A percentile compares a stretch with the other conserved stretches of the same genome.
phyloP scores from a whole-genome alignment of 495 filamentous ascomycete genomes.

The Delitschia confertaspora region DNA sequence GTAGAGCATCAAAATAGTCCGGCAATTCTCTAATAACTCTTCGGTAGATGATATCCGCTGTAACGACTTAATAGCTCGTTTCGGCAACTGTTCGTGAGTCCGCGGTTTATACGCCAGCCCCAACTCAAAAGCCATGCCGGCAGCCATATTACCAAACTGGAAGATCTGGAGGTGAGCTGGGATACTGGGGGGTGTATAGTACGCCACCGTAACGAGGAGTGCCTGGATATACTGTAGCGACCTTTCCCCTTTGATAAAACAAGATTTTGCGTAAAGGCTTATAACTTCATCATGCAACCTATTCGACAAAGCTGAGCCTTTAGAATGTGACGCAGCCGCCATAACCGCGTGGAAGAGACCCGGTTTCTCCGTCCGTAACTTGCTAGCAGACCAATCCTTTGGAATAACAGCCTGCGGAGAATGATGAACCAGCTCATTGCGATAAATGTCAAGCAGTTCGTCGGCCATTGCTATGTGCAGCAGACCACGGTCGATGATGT shows the following conservation, averaged over 20 bases:
- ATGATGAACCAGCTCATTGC: slow-evolving; percentile 36
- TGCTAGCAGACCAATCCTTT: slow-evolving; percentile 35
- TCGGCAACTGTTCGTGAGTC: slow-evolving; percentile 22
- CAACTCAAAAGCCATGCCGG: slow-evolving; percentile 48
- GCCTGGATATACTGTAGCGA: slow-evolving; percentile 48
- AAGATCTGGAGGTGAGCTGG: slow-evolving; percentile 45
- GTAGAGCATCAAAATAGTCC: slow-evolving; percentile 44
- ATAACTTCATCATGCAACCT: slow-evolving; percentile 43
- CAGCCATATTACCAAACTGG: slow-evolving; percentile 47
- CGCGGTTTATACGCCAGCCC: slow-evolving; percentile 39
- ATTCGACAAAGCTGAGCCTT: slow-evolving; percentile 39
- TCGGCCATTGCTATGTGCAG: slow-evolving; percentile 40
- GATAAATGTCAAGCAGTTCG: slow-evolving; percentile 40
- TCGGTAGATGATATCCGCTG: slow-evolving; percentile 19
- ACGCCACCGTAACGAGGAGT: slow-evolving; percentile 42
- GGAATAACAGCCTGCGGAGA: slow-evolving; percentile 41
- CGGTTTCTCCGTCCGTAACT: slow-evolving; percentile 40
- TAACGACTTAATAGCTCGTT: slow-evolving; percentile 8
- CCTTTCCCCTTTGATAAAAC: slow-evolving; percentile 46
- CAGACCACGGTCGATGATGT: slow-evolving; percentile 45
- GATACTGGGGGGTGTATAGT: slow-evolving; percentile 43
- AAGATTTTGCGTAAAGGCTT: slow-evolving; percentile 41
- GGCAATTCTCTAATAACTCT: slow-evolving; percentile 24
- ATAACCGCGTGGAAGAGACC: slow-evolving; percentile 46
- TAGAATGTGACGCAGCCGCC: slow-evolving; percentile 40